These are phyloP conservation scores for Penicillium capsulatum DNA, from an alignment of 2,329 filamentous ascomycete genomes.

Conservation along the genomic window DNA sequence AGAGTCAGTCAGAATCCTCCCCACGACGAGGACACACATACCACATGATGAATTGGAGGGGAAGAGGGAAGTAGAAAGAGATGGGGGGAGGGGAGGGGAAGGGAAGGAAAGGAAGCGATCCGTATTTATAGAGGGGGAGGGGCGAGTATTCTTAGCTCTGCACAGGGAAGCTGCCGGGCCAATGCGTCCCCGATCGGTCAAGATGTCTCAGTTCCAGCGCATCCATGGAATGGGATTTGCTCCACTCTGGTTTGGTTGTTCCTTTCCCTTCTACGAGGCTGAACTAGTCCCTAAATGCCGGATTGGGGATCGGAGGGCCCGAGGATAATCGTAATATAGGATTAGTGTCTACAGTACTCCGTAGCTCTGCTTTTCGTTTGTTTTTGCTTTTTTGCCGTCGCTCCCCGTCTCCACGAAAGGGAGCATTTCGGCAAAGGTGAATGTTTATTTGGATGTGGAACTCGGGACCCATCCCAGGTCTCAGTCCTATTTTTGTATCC, in stretches of 20 bases:
- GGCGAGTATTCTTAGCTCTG: conserved; percentile 18
- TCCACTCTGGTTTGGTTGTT: conserved; percentile 2
- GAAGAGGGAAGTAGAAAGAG: conserved; percentile 1
- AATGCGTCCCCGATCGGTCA: conserved; percentile 5
- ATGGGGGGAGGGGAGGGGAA: conserved; percentile 1
- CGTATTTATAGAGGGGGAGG: conserved; percentile 25
- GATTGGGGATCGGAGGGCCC: too few relatives aligned
- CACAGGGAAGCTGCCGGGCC: conserved; percentile 12
- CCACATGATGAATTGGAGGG: conserved; percentile 31
- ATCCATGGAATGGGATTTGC: conserved; percentile 4
- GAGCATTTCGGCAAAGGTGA: background rate
- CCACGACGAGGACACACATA: conserved; percentile 19
- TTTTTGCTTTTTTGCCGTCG: too few relatives aligned
- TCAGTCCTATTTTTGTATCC: background rate
- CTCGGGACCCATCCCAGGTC: background rate
- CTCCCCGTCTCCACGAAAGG: too few relatives aligned
- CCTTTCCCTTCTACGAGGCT: too few relatives aligned
- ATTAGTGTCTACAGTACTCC: too few relatives aligned
- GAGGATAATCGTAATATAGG: too few relatives aligned
- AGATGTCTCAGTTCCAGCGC: conserved; percentile 15
- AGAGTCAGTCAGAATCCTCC: conserved; percentile 13
- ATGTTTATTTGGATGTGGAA: background rate
- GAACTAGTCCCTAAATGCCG: too few relatives aligned
- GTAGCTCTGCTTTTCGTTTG: too few relatives aligned
- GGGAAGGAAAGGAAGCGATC: conserved; percentile 4